Percentiles rank a stretch among this genome's conserved stretches.
phyloP scores from a whole-genome alignment of 495 filamentous ascomycete genomes.

The Bacidia gigantensis region DNA sequence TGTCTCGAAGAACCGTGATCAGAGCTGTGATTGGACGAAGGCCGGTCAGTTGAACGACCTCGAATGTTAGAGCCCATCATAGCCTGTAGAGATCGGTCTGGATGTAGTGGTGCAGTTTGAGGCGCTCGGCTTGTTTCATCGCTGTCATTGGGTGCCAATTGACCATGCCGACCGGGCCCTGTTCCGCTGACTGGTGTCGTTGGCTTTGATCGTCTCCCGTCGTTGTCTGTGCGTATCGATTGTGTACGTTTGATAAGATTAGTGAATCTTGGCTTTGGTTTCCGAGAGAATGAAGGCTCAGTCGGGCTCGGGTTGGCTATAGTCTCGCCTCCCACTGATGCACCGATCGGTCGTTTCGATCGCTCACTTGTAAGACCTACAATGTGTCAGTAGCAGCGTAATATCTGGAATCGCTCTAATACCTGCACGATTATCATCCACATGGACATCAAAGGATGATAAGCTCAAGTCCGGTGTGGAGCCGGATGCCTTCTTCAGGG shows the following conservation, averaged over 20 bases:
- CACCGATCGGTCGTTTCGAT: constrained; percentile 7
- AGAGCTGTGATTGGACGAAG: constrained; percentile 13
- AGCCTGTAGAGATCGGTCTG: constrained; percentile 47
- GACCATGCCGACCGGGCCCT: constrained; percentile 6
- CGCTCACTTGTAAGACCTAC: not conserved
- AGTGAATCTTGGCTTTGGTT: constrained; percentile 37
- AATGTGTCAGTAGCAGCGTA: not conserved
- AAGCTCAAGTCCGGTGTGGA: constrained; percentile 24
- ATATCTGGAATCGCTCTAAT: not conserved
- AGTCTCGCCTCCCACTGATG: constrained; percentile 8
- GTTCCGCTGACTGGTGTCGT: constrained; percentile 13
- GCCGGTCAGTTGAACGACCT: constrained; percentile 52
- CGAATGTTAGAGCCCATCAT: constrained; percentile 48
- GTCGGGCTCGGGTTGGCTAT: constrained; percentile 5
- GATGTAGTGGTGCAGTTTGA: constrained; percentile 46
- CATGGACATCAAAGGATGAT: constrained; percentile 4
- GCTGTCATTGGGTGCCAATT: constrained; percentile 1
- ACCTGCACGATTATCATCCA: constrained; percentile 6
- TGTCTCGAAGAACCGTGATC: not conserved
- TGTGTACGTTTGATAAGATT: constrained; percentile 52
- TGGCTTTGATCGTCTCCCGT: constrained; percentile 27
- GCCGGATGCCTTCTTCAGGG: constrained; percentile 19
- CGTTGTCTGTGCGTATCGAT: constrained; percentile 46
- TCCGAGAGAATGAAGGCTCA: constrained; percentile 20
- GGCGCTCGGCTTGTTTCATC: constrained; percentile 20